Evolutionary conservation across 73 alveolate species (phyloP), one percentile per base, ranked within the genome.

Genomic region (Paramecium sonneborni): DNA sequence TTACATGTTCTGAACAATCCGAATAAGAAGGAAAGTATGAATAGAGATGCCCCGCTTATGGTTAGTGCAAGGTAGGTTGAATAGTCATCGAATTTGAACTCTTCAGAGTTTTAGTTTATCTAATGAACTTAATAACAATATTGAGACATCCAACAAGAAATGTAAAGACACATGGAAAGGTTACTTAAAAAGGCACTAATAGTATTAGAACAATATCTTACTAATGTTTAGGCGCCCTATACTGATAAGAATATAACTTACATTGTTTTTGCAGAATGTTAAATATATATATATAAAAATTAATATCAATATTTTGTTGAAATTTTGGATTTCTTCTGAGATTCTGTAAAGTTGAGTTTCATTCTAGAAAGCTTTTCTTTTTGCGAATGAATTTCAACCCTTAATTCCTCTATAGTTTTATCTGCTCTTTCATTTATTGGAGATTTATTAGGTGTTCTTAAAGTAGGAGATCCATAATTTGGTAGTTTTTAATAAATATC

Each of bases 311-410:
- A 52, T 6, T 52, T 24, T 6, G 84, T 1, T 9, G 44, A 2
- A 30, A 32, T 62, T 62, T 62, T 62, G 21, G 84, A 26, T 44
- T 79, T 79, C 55, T 79, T 79, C 90, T 79, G 23, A 39, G 89
- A 39, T 76, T 76, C 90, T 24, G 90, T 79, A 46, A 79, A 79
- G 18, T 79, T 79, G 24, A 79, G 26, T 15, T 79, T 79, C 90
- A 79, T 79, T 24, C 90, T 21, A 79, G 90, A 79, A 3, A 79
- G 52, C 23, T 79, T 79, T 23, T 79, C 69, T 79, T 79, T 79
- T 34, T 79, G 28, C 56, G 1, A 30, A 38, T 79, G 55, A 23
- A 79, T 79, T 12, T 79, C 90, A 10, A 30, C 44, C 18, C 90
- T 38, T 28, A 79, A 20, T 44, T 79, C 90, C 12, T 79, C 90